Evolutionary conservation across 1,284 basidiomycete species (phyloP), one percentile per base, ranked within the genome.

Genomic region (Flammula alnicola): DNA sequence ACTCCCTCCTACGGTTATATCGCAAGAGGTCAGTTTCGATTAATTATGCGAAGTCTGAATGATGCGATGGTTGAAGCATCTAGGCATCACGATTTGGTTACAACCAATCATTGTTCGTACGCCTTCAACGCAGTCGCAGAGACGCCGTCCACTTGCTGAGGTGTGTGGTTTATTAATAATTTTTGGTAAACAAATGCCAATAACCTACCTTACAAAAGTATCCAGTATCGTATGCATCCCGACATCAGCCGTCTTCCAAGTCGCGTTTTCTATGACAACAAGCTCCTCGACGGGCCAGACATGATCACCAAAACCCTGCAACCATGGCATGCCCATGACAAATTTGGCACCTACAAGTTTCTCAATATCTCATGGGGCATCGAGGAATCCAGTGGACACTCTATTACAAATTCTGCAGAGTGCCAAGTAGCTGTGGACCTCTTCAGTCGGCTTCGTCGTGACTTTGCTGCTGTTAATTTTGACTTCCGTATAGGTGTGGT

Each of bases 181-280:
- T 39, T 44, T 27, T n/a, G n/a, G n/a, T 3, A 17, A 10, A 19
- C 41, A 7, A 11, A n/a, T n/a, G n/a, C n/a, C 19, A 42, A 29
- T 33, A 39, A 20, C 11, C 38, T 38, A 32, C 9, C 27, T 35
- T 23, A 16, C 10, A n/a, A 44, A 53, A 95, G 92, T 59, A 99
- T 99, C 39, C 97, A 99, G 72, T 99, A 99, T 67, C 96, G 97
- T 65, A 99, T 99, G 97, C 95, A 99, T 68, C 96, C 97, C 1
- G 86, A 91, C 51, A 99, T 99, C 65, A 96, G 93, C 57, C 76
- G 76, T 41, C 81, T 99, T 23, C 97, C 97, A 0, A 98, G 95
- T 55, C 80, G 78, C 44, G 72, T 95, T 1, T 99, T 99, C 72
- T 99, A 99, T 68, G 73, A 87, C 44, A 84, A 86, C 4, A 79